Conservation (phyloP, 306 rosid species). For the Glycyrrhiza uralensis region DNA sequence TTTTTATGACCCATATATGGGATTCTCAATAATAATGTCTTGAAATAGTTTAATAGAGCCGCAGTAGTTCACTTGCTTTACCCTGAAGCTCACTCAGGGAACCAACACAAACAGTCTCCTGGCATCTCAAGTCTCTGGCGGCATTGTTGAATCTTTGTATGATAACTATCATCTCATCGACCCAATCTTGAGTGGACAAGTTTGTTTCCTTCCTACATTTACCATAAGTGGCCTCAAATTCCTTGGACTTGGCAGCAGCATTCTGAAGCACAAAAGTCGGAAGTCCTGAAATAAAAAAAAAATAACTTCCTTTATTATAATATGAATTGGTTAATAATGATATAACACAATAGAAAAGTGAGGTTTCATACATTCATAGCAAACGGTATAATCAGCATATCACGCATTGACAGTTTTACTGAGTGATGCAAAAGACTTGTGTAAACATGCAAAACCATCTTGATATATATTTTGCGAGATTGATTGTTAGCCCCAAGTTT, state of each 20-base stretch:
- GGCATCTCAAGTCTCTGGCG: conserved; percentile 32
- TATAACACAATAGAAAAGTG: background rate
- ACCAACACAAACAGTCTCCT: conserved; percentile 28
- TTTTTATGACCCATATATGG: background rate
- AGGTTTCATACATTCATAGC: background rate
- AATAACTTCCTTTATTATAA: background rate
- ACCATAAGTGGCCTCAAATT: conserved; percentile 81
- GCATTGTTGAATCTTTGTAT: conserved; percentile 38
- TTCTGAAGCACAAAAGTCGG: conserved; percentile 65
- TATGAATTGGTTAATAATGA: background rate
- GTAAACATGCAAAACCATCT: background rate
- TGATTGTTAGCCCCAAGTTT: background rate
- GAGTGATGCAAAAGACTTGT: background rate
- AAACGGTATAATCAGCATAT: background rate
- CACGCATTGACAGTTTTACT: background rate
- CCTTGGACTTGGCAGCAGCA: conserved; percentile 75
- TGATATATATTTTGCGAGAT: background rate
- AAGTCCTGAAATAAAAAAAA: conserved; percentile 45
- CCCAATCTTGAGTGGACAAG: conserved; percentile 32
- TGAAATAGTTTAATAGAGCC: conserved; percentile 25
- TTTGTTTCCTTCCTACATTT: conserved; percentile 34
- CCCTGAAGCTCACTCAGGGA: conserved; percentile 53
- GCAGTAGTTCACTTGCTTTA: conserved; percentile 48
- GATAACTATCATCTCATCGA: conserved; percentile 33
- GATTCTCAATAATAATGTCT: background rate